phyloP scores from a whole-genome alignment of 2,329 filamentous ascomycete species.

The Albifimbria verrucaria region DNA sequence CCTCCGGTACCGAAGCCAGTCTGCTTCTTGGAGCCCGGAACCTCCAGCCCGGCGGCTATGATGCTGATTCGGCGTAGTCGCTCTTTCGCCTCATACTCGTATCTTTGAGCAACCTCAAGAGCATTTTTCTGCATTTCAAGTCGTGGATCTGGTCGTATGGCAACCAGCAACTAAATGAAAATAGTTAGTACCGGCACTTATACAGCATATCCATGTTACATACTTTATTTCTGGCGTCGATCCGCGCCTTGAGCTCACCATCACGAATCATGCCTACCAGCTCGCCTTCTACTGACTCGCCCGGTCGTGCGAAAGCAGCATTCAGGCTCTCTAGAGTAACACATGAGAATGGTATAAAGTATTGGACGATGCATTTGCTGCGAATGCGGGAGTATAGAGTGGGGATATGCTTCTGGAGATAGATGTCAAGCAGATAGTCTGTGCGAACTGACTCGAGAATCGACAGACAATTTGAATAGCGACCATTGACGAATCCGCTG shows the following conservation, averaged over 20 bases:
- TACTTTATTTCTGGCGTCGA: constrained; percentile 79
- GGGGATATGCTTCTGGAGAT: constrained; percentile 72
- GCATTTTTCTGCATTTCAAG: constrained; percentile 67
- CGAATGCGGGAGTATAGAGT: constrained; percentile 72
- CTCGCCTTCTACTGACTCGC: constrained; percentile 67
- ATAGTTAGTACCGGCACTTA: constrained; percentile 10
- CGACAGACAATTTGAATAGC: constrained; percentile 80
- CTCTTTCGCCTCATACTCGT: constrained; percentile 72
- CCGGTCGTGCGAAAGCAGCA: constrained; percentile 66
- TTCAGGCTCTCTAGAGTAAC: constrained; percentile 80
- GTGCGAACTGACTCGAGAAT: constrained; percentile 77
- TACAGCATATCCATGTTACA: constrained; percentile 9
- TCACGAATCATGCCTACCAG: constrained; percentile 73
- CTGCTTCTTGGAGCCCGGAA: constrained; percentile 31
- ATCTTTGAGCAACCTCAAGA: constrained; percentile 64
- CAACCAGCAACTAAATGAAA: constrained; percentile 61
- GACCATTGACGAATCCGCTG: constrained; percentile 81
- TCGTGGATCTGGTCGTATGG: constrained; percentile 64
- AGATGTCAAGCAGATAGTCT: constrained; percentile 88
- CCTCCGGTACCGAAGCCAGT: constrained; percentile 6
- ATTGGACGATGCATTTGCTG: constrained; percentile 89
- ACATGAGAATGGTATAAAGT: constrained; percentile 84
- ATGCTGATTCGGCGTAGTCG: constrained; percentile 77
- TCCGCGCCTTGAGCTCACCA: constrained; percentile 69
- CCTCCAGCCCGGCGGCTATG: constrained; percentile 70